Evolutionary conservation across 2,329 filamentous ascomycete genomes (phyloP).

Genomic region (Dissoconium aciculare): DNA sequence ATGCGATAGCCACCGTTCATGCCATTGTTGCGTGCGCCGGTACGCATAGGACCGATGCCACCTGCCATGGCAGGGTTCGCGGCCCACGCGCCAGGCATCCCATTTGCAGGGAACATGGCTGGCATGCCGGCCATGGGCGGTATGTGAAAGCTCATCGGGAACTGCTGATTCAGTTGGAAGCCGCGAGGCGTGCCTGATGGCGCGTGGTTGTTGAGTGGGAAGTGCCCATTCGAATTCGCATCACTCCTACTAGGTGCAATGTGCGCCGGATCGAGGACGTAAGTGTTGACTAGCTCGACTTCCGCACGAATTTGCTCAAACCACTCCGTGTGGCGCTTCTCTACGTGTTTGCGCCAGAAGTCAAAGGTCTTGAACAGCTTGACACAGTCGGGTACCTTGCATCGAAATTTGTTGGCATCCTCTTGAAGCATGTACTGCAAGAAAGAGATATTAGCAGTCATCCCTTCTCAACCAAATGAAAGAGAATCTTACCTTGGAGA

Average conservation of each 20-base stretch:
- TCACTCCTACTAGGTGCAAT: constrained; percentile 88
- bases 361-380: constrained; percentile 95
- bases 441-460: constrained; percentile 3
- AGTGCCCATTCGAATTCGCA: constrained; percentile 89
- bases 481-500: constrained; percentile 41
- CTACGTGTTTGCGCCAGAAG: constrained; percentile 96
- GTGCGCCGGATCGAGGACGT: constrained; percentile 85
- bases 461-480: no score
- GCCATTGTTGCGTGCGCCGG: constrained; percentile 23
- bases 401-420: constrained; percentile 91
- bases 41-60: constrained; percentile 30
- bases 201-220: constrained; percentile 57
- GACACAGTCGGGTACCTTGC: constrained; percentile 87
- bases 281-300: constrained; percentile 82
- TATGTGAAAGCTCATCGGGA: constrained; percentile 35
- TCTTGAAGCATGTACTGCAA: constrained; percentile 72
- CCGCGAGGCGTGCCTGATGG: constrained; percentile 79
- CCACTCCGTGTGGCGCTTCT: constrained; percentile 90
- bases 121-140: constrained; percentile 23
- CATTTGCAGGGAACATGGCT: constrained; percentile 32
- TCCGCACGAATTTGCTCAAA: constrained; percentile 65
- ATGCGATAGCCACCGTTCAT: constrained; percentile 15
- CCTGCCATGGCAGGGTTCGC: constrained; percentile 14
- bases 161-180: constrained; percentile 64
- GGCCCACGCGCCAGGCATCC: constrained; percentile 15